Evolutionary conservation across 2,329 filamentous ascomycete genomes (phyloP).

Genomic region (Exophiala sp.): DNA sequence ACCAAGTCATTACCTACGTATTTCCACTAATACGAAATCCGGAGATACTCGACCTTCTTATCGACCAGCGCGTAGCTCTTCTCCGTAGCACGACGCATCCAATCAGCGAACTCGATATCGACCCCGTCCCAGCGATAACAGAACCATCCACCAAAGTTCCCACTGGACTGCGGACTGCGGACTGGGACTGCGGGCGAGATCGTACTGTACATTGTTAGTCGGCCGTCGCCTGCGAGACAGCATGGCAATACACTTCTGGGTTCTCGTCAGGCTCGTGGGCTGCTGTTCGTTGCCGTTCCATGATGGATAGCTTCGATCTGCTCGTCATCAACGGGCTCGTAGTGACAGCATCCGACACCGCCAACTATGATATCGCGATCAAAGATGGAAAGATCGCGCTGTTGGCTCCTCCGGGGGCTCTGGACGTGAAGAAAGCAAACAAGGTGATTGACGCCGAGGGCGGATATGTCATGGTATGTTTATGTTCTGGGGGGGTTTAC

Average conservation of each 20-base stretch:
- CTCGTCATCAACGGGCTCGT: slow-evolving; percentile 43
- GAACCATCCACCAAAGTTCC: too few species aligned
- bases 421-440: slow-evolving; percentile 31
- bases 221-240: too few species aligned
- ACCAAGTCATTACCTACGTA: too few species aligned
- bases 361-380: slow-evolving; percentile 40
- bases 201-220: too few species aligned
- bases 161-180: background rate
- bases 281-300: background rate
- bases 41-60: background rate
- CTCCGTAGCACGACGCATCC: background rate
- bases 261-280: slow-evolving; percentile 1
- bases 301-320: slow-evolving; percentile 35
- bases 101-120: background rate
- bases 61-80: background rate
- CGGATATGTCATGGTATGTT: slow-evolving; percentile 37
- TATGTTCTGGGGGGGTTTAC: background rate
- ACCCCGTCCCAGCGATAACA: too few species aligned
- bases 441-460: slow-evolving; percentile 41
- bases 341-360: slow-evolving; percentile 41
- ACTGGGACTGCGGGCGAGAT: background rate
- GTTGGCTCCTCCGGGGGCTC: slow-evolving; percentile 37
- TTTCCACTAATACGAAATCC: too few species aligned
- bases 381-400: slow-evolving; percentile 41
- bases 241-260: slow-evolving; percentile 1